Conservation (phyloP, 306 rosid species). For the Vachellia pachyceras region DNA sequence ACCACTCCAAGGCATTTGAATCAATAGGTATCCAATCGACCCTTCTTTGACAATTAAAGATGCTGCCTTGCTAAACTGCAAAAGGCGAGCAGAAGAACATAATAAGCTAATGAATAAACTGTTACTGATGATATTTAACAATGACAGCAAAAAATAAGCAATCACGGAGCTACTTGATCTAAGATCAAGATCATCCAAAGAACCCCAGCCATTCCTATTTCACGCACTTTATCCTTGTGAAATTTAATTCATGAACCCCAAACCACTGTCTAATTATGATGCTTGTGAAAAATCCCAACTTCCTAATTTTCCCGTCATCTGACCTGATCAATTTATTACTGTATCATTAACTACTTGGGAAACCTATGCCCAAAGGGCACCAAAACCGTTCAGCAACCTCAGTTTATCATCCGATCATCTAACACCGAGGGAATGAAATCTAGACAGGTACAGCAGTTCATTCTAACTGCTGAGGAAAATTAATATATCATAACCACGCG, state of each 20-base stretch:
- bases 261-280: not conserved
- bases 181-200: slow-evolving; percentile 9
- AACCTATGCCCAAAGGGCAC: slow-evolving; percentile 9
- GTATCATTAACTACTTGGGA: not conserved
- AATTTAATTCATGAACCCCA: not conserved
- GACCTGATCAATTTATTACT: not conserved
- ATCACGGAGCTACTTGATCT: not conserved
- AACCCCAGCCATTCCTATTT: slow-evolving; percentile 19
- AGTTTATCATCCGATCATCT: not conserved
- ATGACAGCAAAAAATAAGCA: slow-evolving; percentile 14
- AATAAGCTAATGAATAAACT: slow-evolving; percentile 4
- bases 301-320: not conserved
- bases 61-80: slow-evolving; percentile 64
- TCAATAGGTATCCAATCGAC: slow-evolving; percentile 74
- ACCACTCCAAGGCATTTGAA: slow-evolving; percentile 92
- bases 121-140: not conserved
- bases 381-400: slow-evolving; percentile 6
- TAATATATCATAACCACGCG: not conserved
- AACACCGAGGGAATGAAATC: not conserved
- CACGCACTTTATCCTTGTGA: slow-evolving; percentile 11
- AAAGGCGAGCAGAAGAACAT: slow-evolving; percentile 30
- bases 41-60: slow-evolving; percentile 79
- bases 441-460: not conserved
- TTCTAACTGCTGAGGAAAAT: not conserved
- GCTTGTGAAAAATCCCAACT: not conserved